phyloP scores from a whole-genome alignment of 768 basidiomycete genomes.

The Nidularia sp. region DNA sequence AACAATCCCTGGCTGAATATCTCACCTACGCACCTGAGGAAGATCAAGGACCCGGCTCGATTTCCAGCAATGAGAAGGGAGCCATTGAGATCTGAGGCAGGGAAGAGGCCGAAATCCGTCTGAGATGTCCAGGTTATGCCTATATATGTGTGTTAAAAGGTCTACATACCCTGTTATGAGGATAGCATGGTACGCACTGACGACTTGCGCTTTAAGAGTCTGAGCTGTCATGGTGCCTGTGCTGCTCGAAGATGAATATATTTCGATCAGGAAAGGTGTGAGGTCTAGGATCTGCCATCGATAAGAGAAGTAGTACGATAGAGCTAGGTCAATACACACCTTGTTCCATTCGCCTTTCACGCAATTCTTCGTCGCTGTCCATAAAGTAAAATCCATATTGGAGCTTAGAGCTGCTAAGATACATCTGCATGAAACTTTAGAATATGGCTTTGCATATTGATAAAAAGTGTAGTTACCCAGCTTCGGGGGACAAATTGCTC shows the following conservation, averaged over 20 bases:
- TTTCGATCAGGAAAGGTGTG: constrained; percentile 43
- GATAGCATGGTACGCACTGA: constrained; percentile 33
- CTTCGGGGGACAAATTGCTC: constrained; percentile 51
- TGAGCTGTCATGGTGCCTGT: not conserved
- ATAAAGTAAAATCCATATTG: constrained; percentile 72
- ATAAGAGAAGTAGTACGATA: not conserved
- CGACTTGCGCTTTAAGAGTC: constrained; percentile 48
- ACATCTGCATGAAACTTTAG: constrained; percentile 39
- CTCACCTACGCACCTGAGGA: constrained; percentile 24
- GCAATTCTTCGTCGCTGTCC: constrained; percentile 62
- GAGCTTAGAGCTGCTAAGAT: constrained; percentile 65
- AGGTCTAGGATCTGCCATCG: constrained; percentile 37
- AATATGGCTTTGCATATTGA: not conserved
- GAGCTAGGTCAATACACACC: not conserved
- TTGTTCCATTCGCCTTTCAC: constrained; percentile 72
- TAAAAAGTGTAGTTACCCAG: constrained; percentile 40
- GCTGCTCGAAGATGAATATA: constrained; percentile 9
- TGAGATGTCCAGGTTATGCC: constrained; percentile 71
- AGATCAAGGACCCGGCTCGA: constrained; percentile 57
- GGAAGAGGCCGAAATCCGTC: constrained; percentile 48
- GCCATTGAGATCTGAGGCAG: constrained; percentile 45
- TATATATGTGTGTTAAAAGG: constrained; percentile 15
- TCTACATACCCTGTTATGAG: constrained; percentile 1
- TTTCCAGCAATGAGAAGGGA: constrained; percentile 71
- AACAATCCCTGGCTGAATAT: not conserved